These are phyloP conservation scores for Oryza brachyantha DNA, from an alignment of 176 grass and related monocot genomes.

Conservation along the genomic window DNA sequence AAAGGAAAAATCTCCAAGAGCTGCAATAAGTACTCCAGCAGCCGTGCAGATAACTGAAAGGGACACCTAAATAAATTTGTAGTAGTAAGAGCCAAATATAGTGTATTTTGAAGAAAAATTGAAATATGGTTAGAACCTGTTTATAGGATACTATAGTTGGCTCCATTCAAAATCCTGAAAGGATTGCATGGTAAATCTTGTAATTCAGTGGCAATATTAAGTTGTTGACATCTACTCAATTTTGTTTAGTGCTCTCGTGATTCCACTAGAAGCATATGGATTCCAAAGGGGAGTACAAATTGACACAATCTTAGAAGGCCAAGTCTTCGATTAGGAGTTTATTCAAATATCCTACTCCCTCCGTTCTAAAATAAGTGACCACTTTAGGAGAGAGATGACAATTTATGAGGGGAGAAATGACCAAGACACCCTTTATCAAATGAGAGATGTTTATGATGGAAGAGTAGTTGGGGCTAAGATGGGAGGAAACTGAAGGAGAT, in stretches of 20 bases:
- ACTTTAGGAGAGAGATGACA: too few species aligned
- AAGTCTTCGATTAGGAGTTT: background rate
- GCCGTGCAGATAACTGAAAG: slow-evolving; percentile 88
- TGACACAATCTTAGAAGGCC: too few species aligned
- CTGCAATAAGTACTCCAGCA: slow-evolving; percentile 80
- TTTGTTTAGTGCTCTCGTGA: background rate
- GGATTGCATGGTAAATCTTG: background rate
- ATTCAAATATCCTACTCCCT: background rate
- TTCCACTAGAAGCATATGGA: background rate
- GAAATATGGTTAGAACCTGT: background rate
- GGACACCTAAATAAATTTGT: slow-evolving; percentile 60
- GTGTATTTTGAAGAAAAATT: too few species aligned
- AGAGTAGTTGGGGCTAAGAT: too few species aligned
- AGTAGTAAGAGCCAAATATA: background rate
- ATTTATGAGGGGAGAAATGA: too few species aligned
- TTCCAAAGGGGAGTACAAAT: background rate
- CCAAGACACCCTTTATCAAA: too few species aligned
- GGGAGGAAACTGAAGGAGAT: too few species aligned
- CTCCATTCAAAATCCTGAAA: background rate
- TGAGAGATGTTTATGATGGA: too few species aligned
- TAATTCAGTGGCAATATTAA: background rate
- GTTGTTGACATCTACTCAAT: background rate
- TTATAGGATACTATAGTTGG: background rate
- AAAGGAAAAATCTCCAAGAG: slow-evolving; percentile 98
- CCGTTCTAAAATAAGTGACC: too few species aligned